Evolutionary conservation across 768 basidiomycete species (phyloP), one percentile per base, ranked within the genome.

Genomic region (Candolleomyces eurysporus): DNA sequence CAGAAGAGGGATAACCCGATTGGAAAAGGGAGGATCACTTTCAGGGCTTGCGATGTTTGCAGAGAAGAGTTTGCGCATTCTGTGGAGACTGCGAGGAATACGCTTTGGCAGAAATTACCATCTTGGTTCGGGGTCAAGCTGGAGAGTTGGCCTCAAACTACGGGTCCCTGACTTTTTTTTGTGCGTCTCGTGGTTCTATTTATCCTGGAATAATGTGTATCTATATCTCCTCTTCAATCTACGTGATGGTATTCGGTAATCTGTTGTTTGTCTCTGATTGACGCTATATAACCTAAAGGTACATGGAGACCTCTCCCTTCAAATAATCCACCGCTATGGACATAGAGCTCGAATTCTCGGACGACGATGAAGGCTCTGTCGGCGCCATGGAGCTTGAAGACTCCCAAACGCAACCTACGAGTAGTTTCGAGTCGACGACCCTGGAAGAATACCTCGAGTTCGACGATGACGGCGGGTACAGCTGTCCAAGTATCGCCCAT

Each of bases 101-200:
- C 87, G 36, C 80, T 90, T 65, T 91, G 89, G 89, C 74, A 76
- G 57, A 81, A 78, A 58, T 68, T 91, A 19, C 88, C 89, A 3
- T 63, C 66, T 48, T 91, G 88, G 88, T 91, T 90, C 68, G 82
- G 81, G 32, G 72, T 89, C 63, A 79, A 84, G 46, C 22, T 73
- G 22, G 61, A 68, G 48, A 65, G 65, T 48, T 74, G 75, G 74
- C 70, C 72, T 22, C 51, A 61, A 22, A 57, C 43, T 8, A 21
- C 54, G 36, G 46, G n/a, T 4, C 56, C 56, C 32, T 67, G 59
- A 63, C 5, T 19, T 42, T 39, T 42, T 39, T 45, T 10, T 60
- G 42, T 40, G 22, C 21, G 48, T 14, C 31, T 52, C 17, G 8
- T 32, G 13, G 30, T 58, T 61, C 8, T 48, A 19, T 52, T 50